Base-by-base conservation (phyloP, 2,329 filamentous ascomycete species). In the Xylariales sp. region DNA sequence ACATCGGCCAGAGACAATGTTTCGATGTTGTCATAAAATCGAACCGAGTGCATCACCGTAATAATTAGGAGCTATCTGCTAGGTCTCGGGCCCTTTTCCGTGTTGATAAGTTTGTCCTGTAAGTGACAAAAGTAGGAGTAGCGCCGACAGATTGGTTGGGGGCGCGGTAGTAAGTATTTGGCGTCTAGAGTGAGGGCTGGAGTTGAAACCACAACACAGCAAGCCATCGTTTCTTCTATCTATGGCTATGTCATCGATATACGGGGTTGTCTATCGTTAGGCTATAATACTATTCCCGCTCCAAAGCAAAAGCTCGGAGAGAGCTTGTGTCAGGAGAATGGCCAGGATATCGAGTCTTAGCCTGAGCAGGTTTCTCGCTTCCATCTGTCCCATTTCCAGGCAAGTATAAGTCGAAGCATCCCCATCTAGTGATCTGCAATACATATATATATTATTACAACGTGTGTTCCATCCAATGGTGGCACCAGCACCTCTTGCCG, bases 21-120 rank as follows among this genome's bases (percentile, higher is more conserved):
- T 12, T 14, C n/a, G 14, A n/a, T 48, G 46, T 39, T 28, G 18
- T 64, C 49, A 23, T 64, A 49, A 54, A 54, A 23, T 28, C 16
- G 16, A 32, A 9, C 52, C 9, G 28, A 58, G 30, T 5, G 34
- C 41, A 48, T 49, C 32, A 36, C 52, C n/a, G 14, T 12, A 28
- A 54, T 45, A 5, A 32, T 36, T 14, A 53, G 5, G 16, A 59
- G 34, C 41, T 48, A 16, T 16, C 10, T 54, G 16, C 32, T 39
- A 10, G n/a, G 7, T 39, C 45, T 48, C 16, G 8, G 14, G 7
- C 23, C 3, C 8, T 32, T 46, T 48, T 6, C 39, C 23, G 14
- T 30, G 6, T 18, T 23, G 5, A 1, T 10, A 0, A 28, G 41
- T 8, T 43, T 14, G 32, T 18, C 10, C 14, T 49, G 32, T 8